phyloP scores from a whole-genome alignment of 2,329 filamentous ascomycete species.

The Cordyceps javanica region DNA sequence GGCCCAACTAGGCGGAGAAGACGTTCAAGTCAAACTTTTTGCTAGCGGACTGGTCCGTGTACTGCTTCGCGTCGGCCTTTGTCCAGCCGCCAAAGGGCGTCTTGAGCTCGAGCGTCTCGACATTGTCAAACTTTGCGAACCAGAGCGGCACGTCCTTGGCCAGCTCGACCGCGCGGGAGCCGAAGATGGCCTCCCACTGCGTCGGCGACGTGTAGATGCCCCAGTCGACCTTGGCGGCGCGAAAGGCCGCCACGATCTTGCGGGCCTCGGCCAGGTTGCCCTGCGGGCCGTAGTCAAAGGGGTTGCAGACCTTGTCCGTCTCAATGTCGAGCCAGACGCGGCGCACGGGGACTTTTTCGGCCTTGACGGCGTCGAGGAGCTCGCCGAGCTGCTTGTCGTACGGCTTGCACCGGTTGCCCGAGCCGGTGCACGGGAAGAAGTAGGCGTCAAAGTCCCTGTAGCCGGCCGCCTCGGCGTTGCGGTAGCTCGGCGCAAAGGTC shows the following conservation, averaged over 20 bases:
- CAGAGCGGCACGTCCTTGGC: slow-evolving; percentile 11
- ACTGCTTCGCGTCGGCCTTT: slow-evolving; percentile 12
- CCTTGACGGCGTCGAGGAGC: slow-evolving; percentile 3
- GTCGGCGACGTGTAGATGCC: slow-evolving; percentile 11
- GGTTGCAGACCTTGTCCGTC: slow-evolving; percentile 10
- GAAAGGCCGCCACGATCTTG: slow-evolving; percentile 31
- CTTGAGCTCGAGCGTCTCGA: slow-evolving; percentile 10
- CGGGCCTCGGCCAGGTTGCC: slow-evolving; percentile 10
- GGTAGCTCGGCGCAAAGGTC: slow-evolving; percentile 12
- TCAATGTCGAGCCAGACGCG: slow-evolving; percentile 13
- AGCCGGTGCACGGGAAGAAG: slow-evolving; percentile 12
- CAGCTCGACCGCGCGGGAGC: not conserved
- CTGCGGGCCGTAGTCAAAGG: slow-evolving; percentile 8
- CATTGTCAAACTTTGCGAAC: slow-evolving; percentile 14
- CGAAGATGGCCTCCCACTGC: slow-evolving; percentile 12
- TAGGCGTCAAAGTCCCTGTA: slow-evolving; percentile 14
- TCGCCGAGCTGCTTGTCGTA: slow-evolving; percentile 8
- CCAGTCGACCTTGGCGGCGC: slow-evolving; percentile 2
- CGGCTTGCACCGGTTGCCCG: slow-evolving; percentile 12
- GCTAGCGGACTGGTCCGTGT: slow-evolving; percentile 9
- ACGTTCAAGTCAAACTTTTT: slow-evolving; percentile 11
- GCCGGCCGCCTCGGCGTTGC: slow-evolving; percentile 6
- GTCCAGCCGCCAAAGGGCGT: slow-evolving; percentile 14
- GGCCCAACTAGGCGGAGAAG: not conserved
- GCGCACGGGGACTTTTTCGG: slow-evolving; percentile 8